Conservation (phyloP, 306 rosid species). For the Dicorynia guianensis region DNA sequence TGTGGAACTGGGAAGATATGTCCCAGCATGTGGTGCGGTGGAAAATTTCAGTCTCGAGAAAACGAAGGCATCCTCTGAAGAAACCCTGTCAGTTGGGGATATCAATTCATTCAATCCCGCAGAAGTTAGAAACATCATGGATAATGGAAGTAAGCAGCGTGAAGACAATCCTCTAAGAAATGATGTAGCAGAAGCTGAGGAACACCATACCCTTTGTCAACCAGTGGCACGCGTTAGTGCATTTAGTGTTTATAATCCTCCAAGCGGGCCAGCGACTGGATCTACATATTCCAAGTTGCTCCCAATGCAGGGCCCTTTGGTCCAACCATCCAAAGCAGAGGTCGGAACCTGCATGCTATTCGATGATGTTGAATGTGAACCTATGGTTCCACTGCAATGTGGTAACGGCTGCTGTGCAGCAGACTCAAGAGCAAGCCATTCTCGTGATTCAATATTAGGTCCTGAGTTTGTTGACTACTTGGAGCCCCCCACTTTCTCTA, state of each 20-base stretch:
- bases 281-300: slow-evolving; percentile 42
- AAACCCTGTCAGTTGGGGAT: slow-evolving; percentile 58
- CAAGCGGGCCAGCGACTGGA: slow-evolving; percentile 36
- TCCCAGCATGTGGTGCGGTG: slow-evolving; percentile 26
- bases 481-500: slow-evolving; percentile 63
- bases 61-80: slow-evolving; percentile 76
- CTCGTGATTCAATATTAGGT: slow-evolving; percentile 61
- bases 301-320: slow-evolving; percentile 57
- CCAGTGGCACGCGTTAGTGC: slow-evolving; percentile 73
- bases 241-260: slow-evolving; percentile 60
- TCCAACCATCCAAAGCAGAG: slow-evolving; percentile 47
- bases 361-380: slow-evolving; percentile 54
- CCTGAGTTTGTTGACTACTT: slow-evolving; percentile 74
- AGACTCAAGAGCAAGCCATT: slow-evolving; percentile 34
- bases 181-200: slow-evolving; percentile 44
- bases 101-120: slow-evolving; percentile 45
- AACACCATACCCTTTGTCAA: slow-evolving; percentile 48
- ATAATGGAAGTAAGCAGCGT: slow-evolving; percentile 33
- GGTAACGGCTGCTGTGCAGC: slow-evolving; percentile 67
- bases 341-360: slow-evolving; percentile 51
- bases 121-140: slow-evolving; percentile 47
- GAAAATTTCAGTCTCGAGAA: slow-evolving; percentile 54
- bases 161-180: slow-evolving; percentile 39
- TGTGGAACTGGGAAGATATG: slow-evolving; percentile 45
- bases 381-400: slow-evolving; percentile 62